These are phyloP conservation scores for Camillea tinctor DNA, from an alignment of 2,329 filamentous ascomycete species.

Conservation along the genomic window DNA sequence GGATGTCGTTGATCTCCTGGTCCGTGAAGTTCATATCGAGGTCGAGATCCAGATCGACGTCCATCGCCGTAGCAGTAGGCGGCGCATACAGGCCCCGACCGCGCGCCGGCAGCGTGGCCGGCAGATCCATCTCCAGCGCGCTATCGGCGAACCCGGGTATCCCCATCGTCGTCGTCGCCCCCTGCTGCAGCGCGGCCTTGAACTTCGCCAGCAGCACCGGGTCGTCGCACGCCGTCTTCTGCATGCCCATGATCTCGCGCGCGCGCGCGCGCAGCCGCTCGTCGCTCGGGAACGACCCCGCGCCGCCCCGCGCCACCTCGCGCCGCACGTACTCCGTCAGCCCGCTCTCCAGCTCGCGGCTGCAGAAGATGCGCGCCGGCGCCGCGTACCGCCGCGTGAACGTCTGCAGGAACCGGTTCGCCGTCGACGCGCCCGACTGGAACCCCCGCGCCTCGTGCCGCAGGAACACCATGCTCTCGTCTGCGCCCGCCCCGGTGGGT, in stretches of 20 bases:
- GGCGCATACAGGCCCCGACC: too few species aligned
- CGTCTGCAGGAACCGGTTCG: constrained; percentile 48
- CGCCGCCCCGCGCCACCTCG: constrained; percentile 30
- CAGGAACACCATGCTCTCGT: constrained; percentile 34
- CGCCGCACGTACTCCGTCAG: constrained; percentile 48
- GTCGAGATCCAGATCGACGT: constrained; percentile 15
- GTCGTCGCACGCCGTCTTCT: constrained; percentile 55
- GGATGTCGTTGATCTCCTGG: constrained; percentile 30
- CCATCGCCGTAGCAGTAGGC: constrained; percentile 19
- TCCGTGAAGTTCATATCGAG: constrained; percentile 24
- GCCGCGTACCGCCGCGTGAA: constrained; percentile 44
- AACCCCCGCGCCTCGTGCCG: constrained; percentile 40
- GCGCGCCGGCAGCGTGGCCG: too few species aligned
- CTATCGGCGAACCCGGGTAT: too few species aligned
- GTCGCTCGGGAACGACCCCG: constrained; percentile 44
- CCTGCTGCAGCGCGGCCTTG: constrained; percentile 43
- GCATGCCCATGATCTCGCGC: constrained; percentile 45
- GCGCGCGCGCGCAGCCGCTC: constrained; percentile 46
- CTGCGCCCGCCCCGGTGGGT: too few species aligned
- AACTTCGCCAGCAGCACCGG: constrained; percentile 52
- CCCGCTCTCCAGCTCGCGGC: constrained; percentile 56
- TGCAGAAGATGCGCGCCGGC: constrained; percentile 56
- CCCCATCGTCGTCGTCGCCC: too few species aligned
- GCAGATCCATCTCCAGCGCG: too few species aligned
- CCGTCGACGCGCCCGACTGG: constrained; percentile 42